Evolutionary conservation across 208 protist species (phyloP), one percentile per base, ranked within the genome.

Genomic region (Crithidia sp.): DNA sequence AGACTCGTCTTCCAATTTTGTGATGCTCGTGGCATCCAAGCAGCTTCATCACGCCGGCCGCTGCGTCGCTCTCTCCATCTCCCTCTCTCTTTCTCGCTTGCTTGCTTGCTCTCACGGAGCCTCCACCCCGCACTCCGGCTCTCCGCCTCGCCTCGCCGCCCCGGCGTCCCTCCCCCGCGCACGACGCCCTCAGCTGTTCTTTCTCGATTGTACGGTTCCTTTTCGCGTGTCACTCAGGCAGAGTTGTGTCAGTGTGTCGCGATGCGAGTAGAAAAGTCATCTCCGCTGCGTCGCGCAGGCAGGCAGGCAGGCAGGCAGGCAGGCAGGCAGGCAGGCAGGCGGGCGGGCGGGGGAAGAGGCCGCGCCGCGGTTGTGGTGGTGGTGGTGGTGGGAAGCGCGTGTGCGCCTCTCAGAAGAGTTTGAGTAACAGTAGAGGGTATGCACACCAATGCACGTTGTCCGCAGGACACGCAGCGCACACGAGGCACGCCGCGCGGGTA

Each of bases 171-270:
- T 40, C 6, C 49, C 12, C 36, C 3, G 49, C 28, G 28, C 28
- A 28, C 63, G n/a, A 50, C 69, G 50, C 69, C 49, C 78, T 66
- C 62, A 89, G 88, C 39, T 96, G 60, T 37, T 85, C 79, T 41
- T 71, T 84, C 78, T 97, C 91, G 56, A 94, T 67, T 55, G 94
- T 65, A 50, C 79, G 74, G 64, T 91, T 95, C 43, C 28, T 83
- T 44, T 77, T 77, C 71, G 71, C 71, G 16, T 77, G 70, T 62
- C 92, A 90, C 43, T 96, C 74, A 81, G 91, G 83, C 28, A 79
- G 28, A 28, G 28, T 41, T 47, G 74, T 81, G 17, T 72, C 78
- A 74, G 53, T 87, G 71, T 73, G 60, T 68, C 62, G 68, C 57
- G 49, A 90, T 74, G 62, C 73, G 77, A 79, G 57, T 78, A 68